These are phyloP conservation scores for Fusarium avenaceum DNA, from an alignment of 2,329 filamentous ascomycete genomes.

Conservation along the genomic window DNA sequence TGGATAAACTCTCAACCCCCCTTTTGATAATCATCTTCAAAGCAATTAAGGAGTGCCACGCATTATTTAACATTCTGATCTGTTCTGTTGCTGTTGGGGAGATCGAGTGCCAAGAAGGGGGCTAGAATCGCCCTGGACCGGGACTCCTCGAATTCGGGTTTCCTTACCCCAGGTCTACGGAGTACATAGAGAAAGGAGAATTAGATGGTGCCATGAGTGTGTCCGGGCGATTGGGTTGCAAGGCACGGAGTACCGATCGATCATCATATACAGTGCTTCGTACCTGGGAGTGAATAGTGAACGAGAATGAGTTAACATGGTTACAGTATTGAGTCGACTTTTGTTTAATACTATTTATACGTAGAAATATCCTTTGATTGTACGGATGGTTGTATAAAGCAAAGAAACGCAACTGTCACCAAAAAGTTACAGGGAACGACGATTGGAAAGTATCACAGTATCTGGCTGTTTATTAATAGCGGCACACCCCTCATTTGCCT, in stretches of 20 bases:
- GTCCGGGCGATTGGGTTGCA: slow-evolving; percentile 5
- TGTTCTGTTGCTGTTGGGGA: slow-evolving; percentile 5
- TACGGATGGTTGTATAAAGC: not conserved
- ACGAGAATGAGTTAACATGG: not conserved
- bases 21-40: slow-evolving; percentile 28
- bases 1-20: slow-evolving; percentile 4
- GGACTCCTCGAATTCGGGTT: slow-evolving; percentile 36
- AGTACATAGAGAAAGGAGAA: slow-evolving; percentile 18
- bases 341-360: not conserved
- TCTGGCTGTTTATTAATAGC: not conserved
- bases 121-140: slow-evolving; percentile 18
- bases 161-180: slow-evolving; percentile 1
- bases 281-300: not conserved
- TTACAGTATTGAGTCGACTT: not conserved
- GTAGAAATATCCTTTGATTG: not conserved
- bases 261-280: not conserved
- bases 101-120: slow-evolving; percentile 1
- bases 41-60: slow-evolving; percentile 5
- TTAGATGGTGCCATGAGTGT: slow-evolving; percentile 3
- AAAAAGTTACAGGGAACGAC: not conserved
- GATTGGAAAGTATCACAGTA: not conserved
- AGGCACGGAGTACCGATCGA: slow-evolving; percentile 1
- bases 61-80: slow-evolving; percentile 10
- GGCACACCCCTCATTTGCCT: slow-evolving; percentile 19
- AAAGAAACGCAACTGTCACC: too few species aligned